Percentiles rank a stretch among this genome's conserved stretches.
Evolutionary conservation across 73 alveolate genomes (phyloP).

Genomic region (Urostyla sp.): DNA sequence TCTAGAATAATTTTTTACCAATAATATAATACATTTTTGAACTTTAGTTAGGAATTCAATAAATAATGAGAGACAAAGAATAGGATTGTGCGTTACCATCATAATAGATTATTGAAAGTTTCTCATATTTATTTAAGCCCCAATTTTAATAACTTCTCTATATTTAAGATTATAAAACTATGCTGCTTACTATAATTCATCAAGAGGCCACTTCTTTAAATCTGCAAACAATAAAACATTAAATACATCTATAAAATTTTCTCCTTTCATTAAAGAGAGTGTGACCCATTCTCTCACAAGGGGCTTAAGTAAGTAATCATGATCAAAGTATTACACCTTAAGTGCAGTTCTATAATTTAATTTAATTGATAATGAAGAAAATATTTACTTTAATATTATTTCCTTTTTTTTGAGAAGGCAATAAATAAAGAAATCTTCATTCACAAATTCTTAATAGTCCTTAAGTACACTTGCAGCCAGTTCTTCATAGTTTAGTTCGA

Average conservation of each 20-base stretch:
- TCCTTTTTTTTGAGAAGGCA: conserved; percentile 1
- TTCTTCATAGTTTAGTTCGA: conserved; percentile 27
- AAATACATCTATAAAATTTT: conserved; percentile 15
- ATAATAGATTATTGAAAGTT: conserved; percentile 15
- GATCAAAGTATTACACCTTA: conserved; percentile 16
- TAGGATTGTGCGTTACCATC: conserved; percentile 37
- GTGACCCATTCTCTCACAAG: conserved; percentile 3
- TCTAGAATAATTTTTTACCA: background rate
- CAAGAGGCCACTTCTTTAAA: conserved; percentile 33
- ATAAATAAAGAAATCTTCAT: conserved; percentile 32
- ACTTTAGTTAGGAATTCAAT: conserved; percentile 11
- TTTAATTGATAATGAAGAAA: too few species aligned
- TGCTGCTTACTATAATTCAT: conserved; percentile 3
- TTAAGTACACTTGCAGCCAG: conserved; percentile 17
- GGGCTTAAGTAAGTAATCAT: conserved; percentile 17
- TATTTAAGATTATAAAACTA: background rate
- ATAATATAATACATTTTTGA: background rate
- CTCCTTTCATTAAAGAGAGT: conserved; percentile 14
- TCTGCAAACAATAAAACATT: conserved; percentile 36
- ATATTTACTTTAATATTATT: conserved; percentile 17
- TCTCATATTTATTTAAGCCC: background rate
- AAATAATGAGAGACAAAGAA: conserved; percentile 7
- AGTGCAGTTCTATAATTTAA: too few species aligned
- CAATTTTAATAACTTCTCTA: conserved; percentile 35
- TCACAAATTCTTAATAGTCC: background rate